phyloP scores from a whole-genome alignment of 2,329 filamentous ascomycete species.

The Phaeomoniella chlamydospora region DNA sequence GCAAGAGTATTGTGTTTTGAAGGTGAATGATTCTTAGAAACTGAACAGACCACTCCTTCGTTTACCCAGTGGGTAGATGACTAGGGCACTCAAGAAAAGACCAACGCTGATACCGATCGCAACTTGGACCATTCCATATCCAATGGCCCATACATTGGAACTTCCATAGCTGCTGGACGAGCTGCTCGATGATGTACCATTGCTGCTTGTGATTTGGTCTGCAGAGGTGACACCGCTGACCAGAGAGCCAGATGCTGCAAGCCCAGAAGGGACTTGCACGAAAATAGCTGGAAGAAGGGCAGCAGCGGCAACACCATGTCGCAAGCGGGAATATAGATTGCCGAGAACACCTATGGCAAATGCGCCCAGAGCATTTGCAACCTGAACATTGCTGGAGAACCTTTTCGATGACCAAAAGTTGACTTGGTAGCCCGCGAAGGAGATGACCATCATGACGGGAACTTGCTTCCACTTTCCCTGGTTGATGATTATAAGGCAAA shows the following conservation, averaged over 20 bases:
- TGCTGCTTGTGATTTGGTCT: conserved; percentile 32
- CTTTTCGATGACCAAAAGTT: conserved; percentile 57
- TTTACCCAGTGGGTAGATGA: conserved; percentile 27
- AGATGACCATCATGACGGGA: conserved; percentile 61
- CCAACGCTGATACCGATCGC: conserved; percentile 32
- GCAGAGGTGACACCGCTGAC: conserved; percentile 42
- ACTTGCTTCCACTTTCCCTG: conserved; percentile 68
- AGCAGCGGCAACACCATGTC: conserved; percentile 69
- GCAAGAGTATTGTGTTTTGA: no score
- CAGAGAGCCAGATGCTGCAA: conserved; percentile 42
- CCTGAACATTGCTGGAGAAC: conserved; percentile 56
- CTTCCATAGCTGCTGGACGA: conserved; percentile 5
- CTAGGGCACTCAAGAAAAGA: conserved; percentile 28
- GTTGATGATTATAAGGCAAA: conserved; percentile 65
- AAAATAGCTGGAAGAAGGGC: conserved; percentile 82
- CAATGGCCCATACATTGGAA: conserved; percentile 22
- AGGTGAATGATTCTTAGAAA: no score
- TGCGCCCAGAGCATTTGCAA: conserved; percentile 65
- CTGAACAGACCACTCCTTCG: conserved; percentile 30
- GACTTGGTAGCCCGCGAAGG: conserved; percentile 58
- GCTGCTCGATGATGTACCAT: conserved; percentile 12
- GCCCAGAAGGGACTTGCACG: conserved; percentile 45
- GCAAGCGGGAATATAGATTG: conserved; percentile 58
- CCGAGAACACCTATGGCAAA: conserved; percentile 63
- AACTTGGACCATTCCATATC: conserved; percentile 31